Evolutionary conservation across 805 yeast genomes (phyloP).

Genomic region (Saccharomycopsis fibuligera): DNA sequence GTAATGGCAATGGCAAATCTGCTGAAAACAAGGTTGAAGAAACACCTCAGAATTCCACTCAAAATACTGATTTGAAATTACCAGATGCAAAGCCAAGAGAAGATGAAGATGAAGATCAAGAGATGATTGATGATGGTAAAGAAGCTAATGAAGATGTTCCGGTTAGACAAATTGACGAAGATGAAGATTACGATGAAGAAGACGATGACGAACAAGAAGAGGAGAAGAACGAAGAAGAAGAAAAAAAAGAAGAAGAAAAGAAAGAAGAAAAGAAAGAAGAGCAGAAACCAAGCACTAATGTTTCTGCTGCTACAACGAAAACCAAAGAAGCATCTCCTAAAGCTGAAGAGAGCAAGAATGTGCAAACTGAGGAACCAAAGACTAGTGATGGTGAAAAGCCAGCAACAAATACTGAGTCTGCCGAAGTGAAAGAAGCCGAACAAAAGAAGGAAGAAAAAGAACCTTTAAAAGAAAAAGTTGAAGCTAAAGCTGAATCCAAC

Average conservation of each 20-base stretch:
- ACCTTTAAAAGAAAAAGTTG: conserved; percentile 1
- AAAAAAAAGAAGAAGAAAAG: background rate
- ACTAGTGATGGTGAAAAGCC: background rate
- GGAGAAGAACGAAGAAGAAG: background rate
- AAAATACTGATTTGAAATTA: conserved; percentile 8
- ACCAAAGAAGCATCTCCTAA: background rate
- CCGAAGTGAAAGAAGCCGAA: conserved; percentile 3
- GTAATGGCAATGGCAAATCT: no score
- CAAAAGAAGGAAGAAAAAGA: background rate
- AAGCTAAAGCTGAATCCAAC: background rate
- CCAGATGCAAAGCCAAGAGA: conserved; percentile 1
- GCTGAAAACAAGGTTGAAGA: background rate
- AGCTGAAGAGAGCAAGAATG: background rate
- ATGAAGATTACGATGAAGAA: conserved; percentile 16
- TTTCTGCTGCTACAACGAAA: background rate
- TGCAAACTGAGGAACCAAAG: background rate
- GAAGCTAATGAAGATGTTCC: conserved; percentile 10
- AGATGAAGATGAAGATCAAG: conserved; percentile 15
- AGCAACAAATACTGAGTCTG: background rate
- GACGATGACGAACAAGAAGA: conserved; percentile 5
- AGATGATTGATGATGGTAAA: background rate
- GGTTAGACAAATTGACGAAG: conserved; percentile 13
- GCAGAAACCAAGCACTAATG: background rate
- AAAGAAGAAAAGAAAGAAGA: background rate
- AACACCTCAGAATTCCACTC: background rate